Evolutionary conservation across 2,329 filamentous ascomycete species (phyloP), one percentile per base, ranked within the genome.

Genomic region (Epichloe amarillans): DNA sequence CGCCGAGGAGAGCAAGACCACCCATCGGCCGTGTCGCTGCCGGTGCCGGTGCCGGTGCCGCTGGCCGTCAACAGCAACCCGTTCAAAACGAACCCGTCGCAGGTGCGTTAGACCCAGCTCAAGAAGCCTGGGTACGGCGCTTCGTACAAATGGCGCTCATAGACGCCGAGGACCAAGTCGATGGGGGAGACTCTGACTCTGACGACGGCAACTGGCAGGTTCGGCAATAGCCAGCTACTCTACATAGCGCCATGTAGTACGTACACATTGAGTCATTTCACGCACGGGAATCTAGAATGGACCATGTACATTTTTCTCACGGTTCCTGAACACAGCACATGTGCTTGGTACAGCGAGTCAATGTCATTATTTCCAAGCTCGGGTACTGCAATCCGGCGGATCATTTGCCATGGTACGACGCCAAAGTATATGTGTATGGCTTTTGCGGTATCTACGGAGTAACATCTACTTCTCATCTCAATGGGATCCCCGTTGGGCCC

Each of bases 111-210:
- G 66, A 76, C 55, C 65, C 69, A n/a, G 63, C 61, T 19, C 70
- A 77, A 52, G 69, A 69, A 54, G 74, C 72, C 36, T 79, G 76
- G 76, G 66, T 79, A 43, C 69, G 74, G 46, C 69, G 70, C 50
- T 79, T 79, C 59, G 74, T 79, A 46, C 70, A 71, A 61, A 69
- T 77, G 57, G 76, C 76, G 3, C 65, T 79, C 49, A 65, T 72
- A 36, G 76, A 79, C 56, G 66, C 72, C 54, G 76, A 79, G 61
- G 70, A 77, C 57, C 67, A 72, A 47, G 64, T 69, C 50, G 72
- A 73, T 46, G 57, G 50, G 1, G 1, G 71, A 67, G 72, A 70
- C 50, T 66, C 61, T 39, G 65, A 64, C 51, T 60, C 63, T 23
- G 64, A 67, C n/a, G 61, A 57, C 39, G 54, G 46, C 14, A 46